phyloP scores from a whole-genome alignment of 306 rosid species.

The Vachellia pachyceras region DNA sequence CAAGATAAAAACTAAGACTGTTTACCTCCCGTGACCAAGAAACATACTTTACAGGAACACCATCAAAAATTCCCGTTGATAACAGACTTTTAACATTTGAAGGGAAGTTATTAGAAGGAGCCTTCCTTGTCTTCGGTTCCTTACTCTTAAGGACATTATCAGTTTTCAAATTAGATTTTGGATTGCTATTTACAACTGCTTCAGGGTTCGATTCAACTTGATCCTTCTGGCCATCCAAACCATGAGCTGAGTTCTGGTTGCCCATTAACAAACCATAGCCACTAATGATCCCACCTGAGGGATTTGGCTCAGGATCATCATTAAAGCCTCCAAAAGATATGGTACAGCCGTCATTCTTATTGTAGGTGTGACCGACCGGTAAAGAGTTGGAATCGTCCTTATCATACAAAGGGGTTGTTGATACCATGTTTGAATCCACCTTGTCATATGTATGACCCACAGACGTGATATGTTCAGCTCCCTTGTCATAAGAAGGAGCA shows the following conservation, averaged over 20 bases:
- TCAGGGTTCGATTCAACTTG: constrained; percentile 51
- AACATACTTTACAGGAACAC: constrained; percentile 85
- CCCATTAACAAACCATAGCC: constrained; percentile 66
- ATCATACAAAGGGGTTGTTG: constrained; percentile 57
- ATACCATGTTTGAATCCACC: constrained; percentile 56
- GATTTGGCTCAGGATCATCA: constrained; percentile 59
- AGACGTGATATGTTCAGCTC: constrained; percentile 55
- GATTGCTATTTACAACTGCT: constrained; percentile 50
- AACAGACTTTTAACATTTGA: constrained; percentile 93
- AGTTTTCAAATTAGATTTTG: constrained; percentile 50
- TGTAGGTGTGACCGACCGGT: constrained; percentile 55
- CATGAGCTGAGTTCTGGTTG: constrained; percentile 63
- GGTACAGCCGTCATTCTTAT: constrained; percentile 63
- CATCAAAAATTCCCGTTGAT: constrained; percentile 95
- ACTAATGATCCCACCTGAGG: constrained; percentile 69
- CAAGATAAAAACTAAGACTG: constrained; percentile 20
- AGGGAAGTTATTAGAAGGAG: constrained; percentile 88
- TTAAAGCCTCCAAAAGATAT: constrained; percentile 78
- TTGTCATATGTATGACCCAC: constrained; percentile 65
- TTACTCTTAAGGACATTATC: constrained; percentile 58
- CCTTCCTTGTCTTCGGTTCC: constrained; percentile 77
- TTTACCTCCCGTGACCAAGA: constrained; percentile 94
- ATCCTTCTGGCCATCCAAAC: constrained; percentile 62
- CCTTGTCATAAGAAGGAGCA: constrained; percentile 63
- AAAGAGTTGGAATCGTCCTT: constrained; percentile 61